Percentiles rank a stretch among this genome's conserved stretches.
Evolutionary conservation across 2,329 filamentous ascomycete species (phyloP).

Genomic region (Ceratocystis colombiana): DNA sequence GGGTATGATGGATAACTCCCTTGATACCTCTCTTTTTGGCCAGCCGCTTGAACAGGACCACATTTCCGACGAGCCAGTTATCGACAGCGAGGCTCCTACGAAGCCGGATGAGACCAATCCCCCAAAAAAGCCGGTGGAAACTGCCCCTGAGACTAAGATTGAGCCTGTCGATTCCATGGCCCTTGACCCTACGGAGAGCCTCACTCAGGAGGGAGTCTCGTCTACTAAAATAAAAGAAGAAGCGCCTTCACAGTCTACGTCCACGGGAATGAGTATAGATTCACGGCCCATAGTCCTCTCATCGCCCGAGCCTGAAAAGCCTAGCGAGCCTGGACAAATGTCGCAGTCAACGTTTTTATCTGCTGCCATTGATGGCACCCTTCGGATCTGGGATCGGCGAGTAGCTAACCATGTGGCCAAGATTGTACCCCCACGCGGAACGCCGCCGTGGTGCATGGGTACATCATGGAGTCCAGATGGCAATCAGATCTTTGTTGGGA

Average conservation of each 20-base stretch:
- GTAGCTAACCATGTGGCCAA: slow-evolving; percentile 66
- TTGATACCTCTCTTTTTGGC: slow-evolving; percentile 34
- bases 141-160: background rate
- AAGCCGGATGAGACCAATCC: background rate
- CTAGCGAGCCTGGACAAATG: slow-evolving; percentile 47
- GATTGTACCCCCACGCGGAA: slow-evolving; percentile 61
- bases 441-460: slow-evolving; percentile 95
- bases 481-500: slow-evolving; percentile 86
- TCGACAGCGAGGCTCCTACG: slow-evolving; percentile 26
- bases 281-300: slow-evolving; percentile 18
- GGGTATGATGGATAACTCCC: slow-evolving; percentile 11
- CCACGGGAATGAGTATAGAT: slow-evolving; percentile 6
- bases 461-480: slow-evolving; percentile 94
- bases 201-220: background rate
- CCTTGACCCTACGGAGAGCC: background rate
- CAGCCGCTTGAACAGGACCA: slow-evolving; percentile 2
- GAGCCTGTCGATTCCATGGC: slow-evolving; percentile 13
- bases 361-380: slow-evolving; percentile 72
- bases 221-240: slow-evolving; percentile 24
- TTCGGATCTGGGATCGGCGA: slow-evolving; percentile 89
- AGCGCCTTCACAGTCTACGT: background rate
- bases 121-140: background rate
- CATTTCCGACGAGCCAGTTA: slow-evolving; percentile 29
- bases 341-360: slow-evolving; percentile 78
- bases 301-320: slow-evolving; percentile 32